Conservation (phyloP, 73 alveolate species). For the Stentor roeselii region DNA sequence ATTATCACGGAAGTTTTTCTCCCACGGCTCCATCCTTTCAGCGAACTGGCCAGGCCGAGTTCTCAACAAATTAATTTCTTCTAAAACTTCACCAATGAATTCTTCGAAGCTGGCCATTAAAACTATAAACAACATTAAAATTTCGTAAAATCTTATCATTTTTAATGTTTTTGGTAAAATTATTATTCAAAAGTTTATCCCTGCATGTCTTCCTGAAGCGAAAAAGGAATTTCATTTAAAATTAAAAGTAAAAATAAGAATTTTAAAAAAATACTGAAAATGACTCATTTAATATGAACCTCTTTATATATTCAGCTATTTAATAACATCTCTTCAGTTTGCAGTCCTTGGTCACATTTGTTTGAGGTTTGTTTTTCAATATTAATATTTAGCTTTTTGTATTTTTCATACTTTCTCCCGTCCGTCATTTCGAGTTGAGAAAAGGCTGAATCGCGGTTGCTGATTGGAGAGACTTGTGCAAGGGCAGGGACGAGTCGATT, state of each 20-base stretch:
- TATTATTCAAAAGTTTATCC: no score
- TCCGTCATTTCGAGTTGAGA: background rate
- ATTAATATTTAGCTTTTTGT: no score
- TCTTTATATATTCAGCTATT: background rate
- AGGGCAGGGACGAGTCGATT: no score
- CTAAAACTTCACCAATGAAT: background rate
- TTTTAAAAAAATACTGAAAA: no score
- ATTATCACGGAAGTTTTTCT: background rate
- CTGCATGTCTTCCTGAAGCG: no score
- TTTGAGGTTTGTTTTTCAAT: background rate
- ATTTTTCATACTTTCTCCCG: background rate
- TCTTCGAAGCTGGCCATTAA: background rate
- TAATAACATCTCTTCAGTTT: background rate
- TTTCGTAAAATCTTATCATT: no score
- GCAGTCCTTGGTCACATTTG: background rate
- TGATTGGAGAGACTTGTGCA: background rate
- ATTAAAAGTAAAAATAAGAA: no score
- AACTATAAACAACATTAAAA: no score
- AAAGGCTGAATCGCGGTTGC: background rate
- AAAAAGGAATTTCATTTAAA: no score
- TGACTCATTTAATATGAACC: no score
- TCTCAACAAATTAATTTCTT: background rate
- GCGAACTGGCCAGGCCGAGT: background rate
- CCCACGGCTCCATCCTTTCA: background rate
- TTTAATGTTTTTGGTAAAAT: no score